Evolutionary conservation across 2,329 filamentous ascomycete species (phyloP).

Genomic region (Neonectria hederae): DNA sequence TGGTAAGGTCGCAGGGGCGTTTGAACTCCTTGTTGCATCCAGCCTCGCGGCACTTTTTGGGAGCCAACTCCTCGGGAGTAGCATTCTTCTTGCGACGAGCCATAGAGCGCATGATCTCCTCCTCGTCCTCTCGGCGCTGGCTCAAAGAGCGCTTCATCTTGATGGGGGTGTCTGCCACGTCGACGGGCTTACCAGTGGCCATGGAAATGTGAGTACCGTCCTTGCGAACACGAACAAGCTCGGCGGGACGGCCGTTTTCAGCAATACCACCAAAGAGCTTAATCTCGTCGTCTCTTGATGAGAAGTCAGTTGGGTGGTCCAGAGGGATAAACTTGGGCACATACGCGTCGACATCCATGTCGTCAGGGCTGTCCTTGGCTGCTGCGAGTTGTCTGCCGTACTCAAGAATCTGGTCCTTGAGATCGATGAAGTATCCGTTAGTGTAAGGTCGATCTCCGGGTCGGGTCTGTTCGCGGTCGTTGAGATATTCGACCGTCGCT

Average conservation of each 20-base stretch:
- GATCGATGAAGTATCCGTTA: constrained; percentile 96
- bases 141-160: constrained; percentile 73
- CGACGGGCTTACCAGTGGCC: constrained; percentile 73
- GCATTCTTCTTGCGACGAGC: constrained; percentile 95
- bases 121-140: constrained; percentile 79
- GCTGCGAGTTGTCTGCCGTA: constrained; percentile 87
- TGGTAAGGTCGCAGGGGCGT: constrained; percentile 95
- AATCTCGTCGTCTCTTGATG: constrained; percentile 69
- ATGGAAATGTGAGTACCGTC: constrained; percentile 83
- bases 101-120: constrained; percentile 90
- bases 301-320: constrained; percentile 43
- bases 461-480: constrained; percentile 85
- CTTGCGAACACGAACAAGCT: constrained; percentile 84
- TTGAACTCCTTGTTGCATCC: constrained; percentile 93
- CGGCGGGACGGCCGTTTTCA: constrained; percentile 82
- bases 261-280: constrained; percentile 83
- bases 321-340: constrained; percentile 49
- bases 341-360: constrained; percentile 69
- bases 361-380: constrained; percentile 70
- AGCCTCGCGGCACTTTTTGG: constrained; percentile 77
- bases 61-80: constrained; percentile 82
- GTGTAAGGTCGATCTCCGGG: constrained; percentile 90
- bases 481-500: constrained; percentile 85
- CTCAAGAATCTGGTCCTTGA: constrained; percentile 90
- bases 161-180: constrained; percentile 60